Percentiles rank a stretch among this genome's conserved stretches.
Evolutionary conservation across 139 green algal species (phyloP).

Genomic region (Mesotaenium endlicherianum): DNA sequence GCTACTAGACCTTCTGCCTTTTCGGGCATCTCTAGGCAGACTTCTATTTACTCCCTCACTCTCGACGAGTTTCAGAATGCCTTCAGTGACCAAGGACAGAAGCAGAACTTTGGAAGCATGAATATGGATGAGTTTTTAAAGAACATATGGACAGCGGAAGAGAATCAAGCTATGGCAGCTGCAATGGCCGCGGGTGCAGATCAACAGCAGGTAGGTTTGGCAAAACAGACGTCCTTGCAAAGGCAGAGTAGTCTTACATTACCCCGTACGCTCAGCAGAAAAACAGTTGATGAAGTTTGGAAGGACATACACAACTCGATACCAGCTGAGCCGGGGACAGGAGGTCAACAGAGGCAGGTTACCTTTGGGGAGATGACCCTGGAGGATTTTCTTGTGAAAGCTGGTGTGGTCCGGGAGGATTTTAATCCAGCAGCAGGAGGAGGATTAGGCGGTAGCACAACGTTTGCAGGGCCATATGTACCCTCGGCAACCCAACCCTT

Average conservation of each 20-base stretch:
- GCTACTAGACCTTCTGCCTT: too few relatives aligned
- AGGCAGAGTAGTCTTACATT: constrained; percentile 28
- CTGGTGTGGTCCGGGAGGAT: constrained; percentile 12
- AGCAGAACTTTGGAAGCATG: constrained; percentile 38
- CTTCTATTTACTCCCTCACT: constrained; percentile 43
- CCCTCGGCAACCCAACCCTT: too few relatives aligned
- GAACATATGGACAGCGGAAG: constrained; percentile 42
- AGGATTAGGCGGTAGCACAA: too few relatives aligned
- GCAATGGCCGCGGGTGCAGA: neutral
- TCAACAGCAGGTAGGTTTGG: neutral
- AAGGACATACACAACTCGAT: constrained; percentile 27
- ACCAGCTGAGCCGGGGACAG: neutral
- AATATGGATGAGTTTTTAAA: constrained; percentile 53
- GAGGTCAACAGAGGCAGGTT: constrained; percentile 6
- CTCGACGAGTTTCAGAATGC: constrained; percentile 49
- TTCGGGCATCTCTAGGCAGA: neutral
- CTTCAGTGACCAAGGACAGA: neutral
- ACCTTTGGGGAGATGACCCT: constrained; percentile 50
- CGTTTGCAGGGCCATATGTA: too few relatives aligned
- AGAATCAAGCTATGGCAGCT: constrained; percentile 29
- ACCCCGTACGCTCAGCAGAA: neutral
- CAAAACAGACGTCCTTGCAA: neutral
- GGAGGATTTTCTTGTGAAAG: constrained; percentile 42
- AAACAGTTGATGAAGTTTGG: constrained; percentile 51
- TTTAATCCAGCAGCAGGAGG: too few relatives aligned